Evolutionary conservation across 202 grass and related monocot genomes (phyloP).

Genomic region (Carex sylvatica): DNA sequence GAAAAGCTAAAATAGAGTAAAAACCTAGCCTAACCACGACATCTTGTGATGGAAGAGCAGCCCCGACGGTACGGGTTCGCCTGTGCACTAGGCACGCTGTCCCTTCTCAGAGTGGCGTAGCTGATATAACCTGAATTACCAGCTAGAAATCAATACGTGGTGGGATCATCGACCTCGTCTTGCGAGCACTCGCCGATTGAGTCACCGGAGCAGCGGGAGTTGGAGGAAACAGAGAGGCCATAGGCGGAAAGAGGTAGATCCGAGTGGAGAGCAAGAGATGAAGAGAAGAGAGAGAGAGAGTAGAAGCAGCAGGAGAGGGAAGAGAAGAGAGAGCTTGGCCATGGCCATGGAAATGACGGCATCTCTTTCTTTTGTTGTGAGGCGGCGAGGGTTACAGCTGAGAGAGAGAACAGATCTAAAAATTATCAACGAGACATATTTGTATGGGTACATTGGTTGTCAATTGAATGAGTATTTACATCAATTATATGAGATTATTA

Average conservation of each 20-base stretch:
- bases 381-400: conserved; percentile 22
- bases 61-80: conserved; percentile 81
- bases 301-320: conserved; percentile 32
- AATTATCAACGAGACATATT: too few species aligned
- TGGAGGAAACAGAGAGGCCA: conserved; percentile 4
- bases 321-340: conserved; percentile 25
- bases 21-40: conserved; percentile 55
- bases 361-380: neutral
- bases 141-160: conserved; percentile 38
- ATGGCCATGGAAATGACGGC: conserved; percentile 39
- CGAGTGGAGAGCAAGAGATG: conserved; percentile 5
- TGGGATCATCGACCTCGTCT: conserved; percentile 24
- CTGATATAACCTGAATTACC: conserved; percentile 47
- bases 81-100: conserved; percentile 56
- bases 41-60: conserved; percentile 71
- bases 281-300: conserved; percentile 21
- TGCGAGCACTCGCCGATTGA: conserved; percentile 47
- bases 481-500: too few species aligned
- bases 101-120: conserved; percentile 65
- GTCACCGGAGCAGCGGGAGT: conserved; percentile 30
- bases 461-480: too few species aligned
- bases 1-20: neutral
- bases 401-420: too few species aligned
- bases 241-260: conserved; percentile 44
- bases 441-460: too few species aligned